These are phyloP conservation scores for Teunomyces stri DNA, from an alignment of 805 yeast species.

Conservation along the genomic window DNA sequence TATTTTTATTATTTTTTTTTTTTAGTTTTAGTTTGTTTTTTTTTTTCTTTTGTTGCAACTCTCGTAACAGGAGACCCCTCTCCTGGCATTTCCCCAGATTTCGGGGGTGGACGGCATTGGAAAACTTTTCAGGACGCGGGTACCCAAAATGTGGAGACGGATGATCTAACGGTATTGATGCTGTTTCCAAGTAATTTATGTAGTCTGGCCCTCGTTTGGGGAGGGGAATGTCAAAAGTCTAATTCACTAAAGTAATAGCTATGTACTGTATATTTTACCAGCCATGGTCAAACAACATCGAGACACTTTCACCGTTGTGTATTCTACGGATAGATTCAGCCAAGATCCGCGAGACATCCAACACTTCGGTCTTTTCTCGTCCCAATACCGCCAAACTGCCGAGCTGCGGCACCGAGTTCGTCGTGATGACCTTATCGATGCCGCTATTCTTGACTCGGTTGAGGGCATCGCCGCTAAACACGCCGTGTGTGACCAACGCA, in stretches of 20 bases:
- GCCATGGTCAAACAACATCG: conserved; percentile 88
- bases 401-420: conserved; percentile 88
- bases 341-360: conserved; percentile 84
- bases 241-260: too few species aligned
- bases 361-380: conserved; percentile 60
- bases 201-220: too few species aligned
- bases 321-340: conserved; percentile 96
- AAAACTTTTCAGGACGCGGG: not conserved
- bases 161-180: not conserved
- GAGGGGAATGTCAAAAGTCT: too few species aligned
- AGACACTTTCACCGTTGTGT: conserved; percentile 94
- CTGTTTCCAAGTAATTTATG: too few species aligned
- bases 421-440: conserved; percentile 82
- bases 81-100: conserved; percentile 6
- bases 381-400: conserved; percentile 51
- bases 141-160: not conserved
- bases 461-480: conserved; percentile 89
- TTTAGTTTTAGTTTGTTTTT: not conserved
- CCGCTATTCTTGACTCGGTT: conserved; percentile 62
- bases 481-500: conserved; percentile 89
- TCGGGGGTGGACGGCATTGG: conserved; percentile 3
- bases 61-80: not conserved
- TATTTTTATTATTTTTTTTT: not conserved
- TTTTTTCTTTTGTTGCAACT: not conserved
- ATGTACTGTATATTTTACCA: conserved; percentile 31